Base-by-base conservation (phyloP, 208 protist genomes). In the Wallacemonas sp. region DNA sequence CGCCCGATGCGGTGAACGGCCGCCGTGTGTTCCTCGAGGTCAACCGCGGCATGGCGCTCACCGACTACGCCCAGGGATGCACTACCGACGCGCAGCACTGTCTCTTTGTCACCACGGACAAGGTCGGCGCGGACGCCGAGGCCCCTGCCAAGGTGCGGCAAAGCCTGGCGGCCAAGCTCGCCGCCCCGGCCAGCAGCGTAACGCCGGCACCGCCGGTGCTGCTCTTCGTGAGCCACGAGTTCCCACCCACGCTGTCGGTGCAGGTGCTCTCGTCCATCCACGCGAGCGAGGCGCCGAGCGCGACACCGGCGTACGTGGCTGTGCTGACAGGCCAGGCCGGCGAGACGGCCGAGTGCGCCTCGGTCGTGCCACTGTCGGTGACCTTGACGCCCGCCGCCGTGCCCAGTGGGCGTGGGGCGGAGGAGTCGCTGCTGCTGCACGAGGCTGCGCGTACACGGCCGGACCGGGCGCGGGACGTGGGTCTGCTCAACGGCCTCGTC, bases 51-150 rank as follows among this genome's bases (percentile, higher is more conserved):
- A 59, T 59, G 52, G 52, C n/a, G 14, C 52, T 59, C 31, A 29
- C 32, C 18, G 52, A 59, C 29, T 59, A 59, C 52, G 32, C 52
- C 3, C 52, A 55, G 26, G 48, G 48, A 5, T 5, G 7, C 22
- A 55, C 8, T 10, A n/a, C 26, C 48, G 26, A 26, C 26, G 23
- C 48, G 48, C 44, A 50, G 5, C 52, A 29, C 29, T 59, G 31
- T 10, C 29, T 59, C 14, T 59, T 59, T 42, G 52, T 59, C 31
- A 59, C 52, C 11, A 10, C 52, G 4, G 52, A 59, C 52, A 59
- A 20, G 11, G 36, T 59, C n/a, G 8, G 18, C 8, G 0, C 52
- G 3, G 52, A 59, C 20, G 52, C 26, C 0, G 52, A 59, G 7
- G 52, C 52, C 3, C 52, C 52, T 3, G 31, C 4, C 16, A 59